A percentile compares a stretch with the other conserved stretches of the same genome.
Conservation (phyloP, 768 basidiomycete species). For the Lentinula boryana region DNA sequence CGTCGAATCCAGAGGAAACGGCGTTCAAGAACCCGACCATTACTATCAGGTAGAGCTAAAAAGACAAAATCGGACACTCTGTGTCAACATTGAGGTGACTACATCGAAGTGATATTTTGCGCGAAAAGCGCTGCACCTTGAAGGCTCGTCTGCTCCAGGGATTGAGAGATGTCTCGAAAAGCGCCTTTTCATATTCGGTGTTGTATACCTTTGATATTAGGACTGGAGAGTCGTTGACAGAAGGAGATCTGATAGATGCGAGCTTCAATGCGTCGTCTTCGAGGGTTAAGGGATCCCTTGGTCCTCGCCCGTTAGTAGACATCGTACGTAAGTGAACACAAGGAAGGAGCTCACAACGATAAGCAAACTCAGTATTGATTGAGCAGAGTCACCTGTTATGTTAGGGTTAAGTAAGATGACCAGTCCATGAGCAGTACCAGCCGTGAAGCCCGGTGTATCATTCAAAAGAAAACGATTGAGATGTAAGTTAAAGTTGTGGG, state of each 20-base stretch:
- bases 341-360: background rate
- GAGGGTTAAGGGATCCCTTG: background rate
- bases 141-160: conserved; percentile 3
- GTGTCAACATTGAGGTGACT: too few relatives aligned
- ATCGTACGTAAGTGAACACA: background rate
- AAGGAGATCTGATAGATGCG: background rate
- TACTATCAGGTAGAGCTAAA: conserved; percentile 6
- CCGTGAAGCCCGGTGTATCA: too few relatives aligned
- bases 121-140: background rate
- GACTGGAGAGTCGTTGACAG: background rate
- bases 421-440: too few relatives aligned
- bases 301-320: background rate
- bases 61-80: background rate
- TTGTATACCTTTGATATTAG: conserved; percentile 1
- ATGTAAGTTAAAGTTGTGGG: too few relatives aligned
- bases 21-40: conserved; percentile 7
- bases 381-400: background rate
- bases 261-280: background rate
- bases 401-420: too few relatives aligned
- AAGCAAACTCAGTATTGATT: background rate
- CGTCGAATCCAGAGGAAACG: conserved; percentile 8
- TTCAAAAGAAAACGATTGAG: too few relatives aligned
- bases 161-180: background rate
- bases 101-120: too few relatives aligned
- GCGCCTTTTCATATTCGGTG: conserved; percentile 2